Evolutionary conservation across 768 basidiomycete species (phyloP).

Genomic region (Lactarius trivialis): DNA sequence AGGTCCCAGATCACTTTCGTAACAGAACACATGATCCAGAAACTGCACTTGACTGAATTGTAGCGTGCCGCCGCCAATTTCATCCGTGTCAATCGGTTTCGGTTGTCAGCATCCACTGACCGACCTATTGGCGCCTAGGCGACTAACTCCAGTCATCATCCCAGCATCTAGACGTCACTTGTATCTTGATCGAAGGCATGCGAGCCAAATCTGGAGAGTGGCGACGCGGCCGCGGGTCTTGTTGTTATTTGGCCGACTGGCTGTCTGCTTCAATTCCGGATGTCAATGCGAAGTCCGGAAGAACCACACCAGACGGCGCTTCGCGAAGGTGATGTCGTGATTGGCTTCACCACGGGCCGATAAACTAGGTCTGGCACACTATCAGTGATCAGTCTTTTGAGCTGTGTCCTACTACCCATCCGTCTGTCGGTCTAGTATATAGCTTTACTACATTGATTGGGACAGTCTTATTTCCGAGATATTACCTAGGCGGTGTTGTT

Average conservation of each 20-base stretch:
- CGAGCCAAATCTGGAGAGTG: slow-evolving; percentile 28
- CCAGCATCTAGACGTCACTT: neutral
- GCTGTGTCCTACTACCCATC: neutral
- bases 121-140: neutral
- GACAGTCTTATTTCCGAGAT: slow-evolving; percentile 5
- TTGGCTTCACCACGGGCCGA: neutral
- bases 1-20: neutral
- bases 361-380: neutral
- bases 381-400: neutral
- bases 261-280: neutral
- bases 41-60: neutral
- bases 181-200: slow-evolving; percentile 34
- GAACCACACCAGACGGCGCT: neutral
- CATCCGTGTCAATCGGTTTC: neutral
- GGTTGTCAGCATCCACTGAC: neutral
- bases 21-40: neutral
- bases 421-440: neutral
- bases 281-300: neutral
- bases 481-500: slow-evolving; percentile 2
- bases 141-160: neutral
- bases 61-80: neutral
- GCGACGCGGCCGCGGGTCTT: slow-evolving; percentile 32
- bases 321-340: neutral
- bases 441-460: slow-evolving; percentile 3
- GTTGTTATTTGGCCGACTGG: neutral